These are phyloP conservation scores for Fusarium drepaniforme DNA, from an alignment of 2,329 filamentous ascomycete genomes.

Conservation along the genomic window DNA sequence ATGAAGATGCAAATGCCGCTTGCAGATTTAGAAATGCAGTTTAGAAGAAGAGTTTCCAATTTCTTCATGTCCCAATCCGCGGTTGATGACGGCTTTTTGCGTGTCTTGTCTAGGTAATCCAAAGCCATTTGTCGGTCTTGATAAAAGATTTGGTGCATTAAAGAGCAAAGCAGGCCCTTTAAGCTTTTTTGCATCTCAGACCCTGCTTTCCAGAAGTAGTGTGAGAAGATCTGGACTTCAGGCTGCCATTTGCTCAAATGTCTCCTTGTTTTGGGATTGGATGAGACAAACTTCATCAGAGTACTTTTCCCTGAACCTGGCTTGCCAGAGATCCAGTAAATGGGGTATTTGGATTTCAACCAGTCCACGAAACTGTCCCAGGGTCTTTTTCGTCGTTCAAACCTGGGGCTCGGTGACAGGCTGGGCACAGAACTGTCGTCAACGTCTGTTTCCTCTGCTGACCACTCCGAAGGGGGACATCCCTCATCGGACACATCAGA, in stretches of 20 bases:
- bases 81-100: neutral
- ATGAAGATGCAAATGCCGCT: slow-evolving; percentile 29
- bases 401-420: neutral
- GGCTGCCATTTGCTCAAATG: slow-evolving; percentile 36
- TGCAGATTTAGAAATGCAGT: neutral
- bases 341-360: slow-evolving; percentile 11
- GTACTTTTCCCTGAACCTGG: slow-evolving; percentile 50
- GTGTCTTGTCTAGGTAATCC: neutral
- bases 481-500: neutral
- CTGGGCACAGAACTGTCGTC: neutral
- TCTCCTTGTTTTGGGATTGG: slow-evolving; percentile 18
- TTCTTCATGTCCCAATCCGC: slow-evolving; percentile 28
- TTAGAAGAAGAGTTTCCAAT: neutral
- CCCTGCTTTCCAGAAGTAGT: slow-evolving; percentile 50
- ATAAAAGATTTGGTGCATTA: neutral
- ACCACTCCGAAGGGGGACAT: neutral
- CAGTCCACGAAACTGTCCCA: slow-evolving; percentile 18
- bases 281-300: slow-evolving; percentile 46
- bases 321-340: slow-evolving; percentile 50
- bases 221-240: slow-evolving; percentile 24
- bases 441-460: neutral
- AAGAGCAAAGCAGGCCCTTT: slow-evolving; percentile 28
- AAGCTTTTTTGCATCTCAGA: slow-evolving; percentile 39
- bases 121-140: neutral
- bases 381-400: no score